phyloP scores from a whole-genome alignment of 2,329 filamentous ascomycete species.

The Trichocomaceae sp. region DNA sequence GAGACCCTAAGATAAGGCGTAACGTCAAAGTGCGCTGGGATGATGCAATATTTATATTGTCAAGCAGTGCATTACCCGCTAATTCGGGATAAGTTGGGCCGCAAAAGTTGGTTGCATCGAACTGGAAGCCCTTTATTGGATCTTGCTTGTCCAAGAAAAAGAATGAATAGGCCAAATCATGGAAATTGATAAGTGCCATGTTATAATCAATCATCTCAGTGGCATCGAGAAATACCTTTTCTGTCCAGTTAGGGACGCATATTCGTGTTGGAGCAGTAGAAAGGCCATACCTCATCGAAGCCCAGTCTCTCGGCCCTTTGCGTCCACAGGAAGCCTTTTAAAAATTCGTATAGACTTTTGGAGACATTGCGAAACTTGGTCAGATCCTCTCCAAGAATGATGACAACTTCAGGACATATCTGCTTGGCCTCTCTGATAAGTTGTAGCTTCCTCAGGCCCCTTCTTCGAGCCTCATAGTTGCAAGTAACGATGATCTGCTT shows the following conservation, averaged over 20 bases:
- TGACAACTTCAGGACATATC: slow-evolving; percentile 73
- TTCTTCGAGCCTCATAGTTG: slow-evolving; percentile 81
- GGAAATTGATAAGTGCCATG: slow-evolving; percentile 59
- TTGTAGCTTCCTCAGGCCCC: slow-evolving; percentile 67
- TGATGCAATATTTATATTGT: not conserved
- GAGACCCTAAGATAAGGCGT: slow-evolving; percentile 69
- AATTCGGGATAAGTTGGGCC: slow-evolving; percentile 55
- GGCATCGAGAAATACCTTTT: slow-evolving; percentile 65
- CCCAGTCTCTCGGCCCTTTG: slow-evolving; percentile 72
- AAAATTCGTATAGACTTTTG: slow-evolving; percentile 68
- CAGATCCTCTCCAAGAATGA: slow-evolving; percentile 81
- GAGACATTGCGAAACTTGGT: slow-evolving; percentile 79
- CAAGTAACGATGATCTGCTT: slow-evolving; percentile 90
- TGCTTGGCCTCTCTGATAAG: slow-evolving; percentile 73
- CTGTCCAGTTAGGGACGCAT: not conserved
- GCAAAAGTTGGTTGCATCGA: slow-evolving; percentile 62
- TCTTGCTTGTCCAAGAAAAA: slow-evolving; percentile 69
- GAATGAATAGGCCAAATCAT: slow-evolving; percentile 62
- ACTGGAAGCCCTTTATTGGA: slow-evolving; percentile 72
- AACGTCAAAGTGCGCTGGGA: slow-evolving; percentile 37
- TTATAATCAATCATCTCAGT: slow-evolving; percentile 86
- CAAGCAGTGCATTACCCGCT: not conserved
- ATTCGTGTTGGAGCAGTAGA: not conserved
- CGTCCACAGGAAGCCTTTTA: slow-evolving; percentile 71
- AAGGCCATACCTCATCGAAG: slow-evolving; percentile 70